Conservation (phyloP, 805 yeast genomes). For the Candida ficus region DNA sequence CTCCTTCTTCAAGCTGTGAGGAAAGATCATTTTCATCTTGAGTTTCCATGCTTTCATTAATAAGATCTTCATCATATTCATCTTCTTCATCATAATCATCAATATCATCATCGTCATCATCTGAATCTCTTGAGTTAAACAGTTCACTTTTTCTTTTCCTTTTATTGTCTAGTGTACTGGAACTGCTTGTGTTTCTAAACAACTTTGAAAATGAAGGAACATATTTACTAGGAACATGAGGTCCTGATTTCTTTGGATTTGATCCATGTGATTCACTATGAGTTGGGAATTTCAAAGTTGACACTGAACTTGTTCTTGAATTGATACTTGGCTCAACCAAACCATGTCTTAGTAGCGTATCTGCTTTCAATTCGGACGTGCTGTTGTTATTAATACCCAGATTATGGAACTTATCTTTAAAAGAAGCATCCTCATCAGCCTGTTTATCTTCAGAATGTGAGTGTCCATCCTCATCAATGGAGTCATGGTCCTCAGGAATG, state of each 20-base stretch:
- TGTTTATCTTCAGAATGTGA: no score
- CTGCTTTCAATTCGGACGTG: no score
- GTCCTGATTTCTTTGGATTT: not conserved
- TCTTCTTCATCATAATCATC: conserved; percentile 11
- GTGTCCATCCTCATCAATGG: not conserved
- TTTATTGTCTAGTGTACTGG: conserved; percentile 12
- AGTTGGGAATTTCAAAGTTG: conserved; percentile 2
- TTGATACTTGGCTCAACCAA: not conserved
- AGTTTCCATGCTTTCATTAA: not conserved
- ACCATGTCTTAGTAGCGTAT: no score
- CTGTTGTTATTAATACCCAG: not conserved
- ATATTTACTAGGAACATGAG: conserved; percentile 10
- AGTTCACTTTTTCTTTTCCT: not conserved
- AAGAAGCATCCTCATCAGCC: not conserved
- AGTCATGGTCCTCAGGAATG: not conserved
- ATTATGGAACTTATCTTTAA: not conserved
- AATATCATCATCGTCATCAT: conserved; percentile 7
- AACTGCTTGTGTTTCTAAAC: conserved; percentile 19
- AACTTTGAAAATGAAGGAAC: conserved; percentile 21
- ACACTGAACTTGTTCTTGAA: conserved; percentile 6
- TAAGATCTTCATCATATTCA: conserved; percentile 5
- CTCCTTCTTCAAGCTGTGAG: not conserved
- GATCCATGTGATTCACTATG: not conserved
- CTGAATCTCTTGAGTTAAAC: not conserved
- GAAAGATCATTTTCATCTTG: conserved; percentile 4